Evolutionary conservation across 257 asterid species (phyloP), one percentile per base, ranked within the genome.

Genomic region (Eustoma russellianum): DNA sequence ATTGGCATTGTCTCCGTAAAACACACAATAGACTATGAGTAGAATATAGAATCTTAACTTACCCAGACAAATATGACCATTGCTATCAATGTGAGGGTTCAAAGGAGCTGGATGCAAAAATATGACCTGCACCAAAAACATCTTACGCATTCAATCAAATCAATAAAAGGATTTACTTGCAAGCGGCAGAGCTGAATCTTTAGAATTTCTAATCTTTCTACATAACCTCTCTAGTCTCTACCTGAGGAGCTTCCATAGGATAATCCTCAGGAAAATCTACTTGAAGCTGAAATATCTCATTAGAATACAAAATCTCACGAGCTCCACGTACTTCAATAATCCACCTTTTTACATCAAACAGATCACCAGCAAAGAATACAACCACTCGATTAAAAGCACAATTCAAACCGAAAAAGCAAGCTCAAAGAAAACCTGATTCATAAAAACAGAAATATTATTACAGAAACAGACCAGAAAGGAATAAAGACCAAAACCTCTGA

Each of bases 401-500:
- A 14, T 12, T 33, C 5, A 62, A 40, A 0, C 7, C 44, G 47
- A 45, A 9, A n/a, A 17, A 6, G 45, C 33, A 35, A 15, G 50
- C 7, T 0, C 50, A 0, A 17, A 17, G 33, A 48, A 8, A n/a
- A 18, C 13, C 7, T 24, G 47, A 18, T 9, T 7, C 9, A 50
- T 9, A 35, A 15, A 30, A 57, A n/a, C n/a, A n/a, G n/a, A n/a
- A n/a, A 40, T 2, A 9, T 19, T 9, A 9, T 17, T 48, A 8
- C 13, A 17, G 5, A 43, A n/a, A n/a, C n/a, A n/a, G n/a, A n/a
- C n/a, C n/a, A n/a, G 5, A n/a, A 46, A 46, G 12, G 13, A 17
- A 17, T 38, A 55, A 30, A 24, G 47, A n/a, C n/a, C 1, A 43
- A 64, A 86, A n/a, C 98, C 95, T 91, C 53, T 91, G 90, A 53